Percentiles rank a stretch among this genome's conserved stretches.
These are phyloP conservation scores for Pistacia integerrima DNA, from an alignment of 345 rosid genomes.

Conservation along the genomic window DNA sequence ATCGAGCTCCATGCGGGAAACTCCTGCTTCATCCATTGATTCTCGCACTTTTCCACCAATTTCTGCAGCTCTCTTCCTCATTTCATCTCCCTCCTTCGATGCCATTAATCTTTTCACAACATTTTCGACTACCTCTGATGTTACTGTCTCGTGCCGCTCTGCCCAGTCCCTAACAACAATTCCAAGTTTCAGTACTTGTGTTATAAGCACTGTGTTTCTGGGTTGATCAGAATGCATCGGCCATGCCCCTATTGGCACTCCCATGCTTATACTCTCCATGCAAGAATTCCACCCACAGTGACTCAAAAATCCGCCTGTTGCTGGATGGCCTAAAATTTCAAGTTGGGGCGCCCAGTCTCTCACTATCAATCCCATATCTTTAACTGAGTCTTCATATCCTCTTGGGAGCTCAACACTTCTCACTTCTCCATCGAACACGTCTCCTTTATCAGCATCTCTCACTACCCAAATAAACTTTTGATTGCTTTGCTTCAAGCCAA, in stretches of 20 bases:
- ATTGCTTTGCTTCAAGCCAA: slow-evolving; percentile 43
- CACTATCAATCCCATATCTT: slow-evolving; percentile 39
- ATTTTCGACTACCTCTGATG: slow-evolving; percentile 24
- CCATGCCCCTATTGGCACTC: no score
- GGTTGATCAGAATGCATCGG: no score
- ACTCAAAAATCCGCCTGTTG: slow-evolving; percentile 26
- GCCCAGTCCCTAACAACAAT: slow-evolving; percentile 37
- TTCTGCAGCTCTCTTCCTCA: slow-evolving; percentile 49
- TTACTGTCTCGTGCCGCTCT: slow-evolving; percentile 23
- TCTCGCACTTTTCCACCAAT: slow-evolving; percentile 24
- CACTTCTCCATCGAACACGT: slow-evolving; percentile 33
- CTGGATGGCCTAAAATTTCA: slow-evolving; percentile 48
- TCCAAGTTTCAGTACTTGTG: slow-evolving; percentile 46
- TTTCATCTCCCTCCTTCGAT: slow-evolving; percentile 47
- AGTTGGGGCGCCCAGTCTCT: slow-evolving; percentile 72
- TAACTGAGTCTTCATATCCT: slow-evolving; percentile 41
- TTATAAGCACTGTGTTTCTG: no score
- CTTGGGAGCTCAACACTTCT: slow-evolving; percentile 36
- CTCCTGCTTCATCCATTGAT: slow-evolving; percentile 42
- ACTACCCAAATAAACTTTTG: slow-evolving; percentile 64
- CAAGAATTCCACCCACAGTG: no score
- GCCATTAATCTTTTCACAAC: slow-evolving; percentile 47
- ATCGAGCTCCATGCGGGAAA: slow-evolving; percentile 43
- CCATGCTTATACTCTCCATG: no score
- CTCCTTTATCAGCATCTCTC: slow-evolving; percentile 63